phyloP scores from a whole-genome alignment of 164 flowering plant species.

The Sextonia rubra region DNA sequence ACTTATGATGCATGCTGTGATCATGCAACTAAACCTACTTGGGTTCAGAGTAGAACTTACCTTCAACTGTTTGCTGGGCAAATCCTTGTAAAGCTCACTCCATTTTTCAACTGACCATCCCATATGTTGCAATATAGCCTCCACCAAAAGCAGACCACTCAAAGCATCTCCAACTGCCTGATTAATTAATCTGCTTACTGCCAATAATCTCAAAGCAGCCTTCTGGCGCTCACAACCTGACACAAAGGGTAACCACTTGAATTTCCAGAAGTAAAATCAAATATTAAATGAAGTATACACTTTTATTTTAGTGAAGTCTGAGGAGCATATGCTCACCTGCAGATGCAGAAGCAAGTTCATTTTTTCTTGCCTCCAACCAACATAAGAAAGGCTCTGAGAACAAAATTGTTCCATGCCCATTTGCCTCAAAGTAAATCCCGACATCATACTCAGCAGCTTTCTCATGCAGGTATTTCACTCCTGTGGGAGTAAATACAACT shows the following conservation, averaged over 20 bases:
- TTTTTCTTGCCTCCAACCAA: slow-evolving; percentile 53
- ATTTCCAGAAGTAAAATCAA: not conserved
- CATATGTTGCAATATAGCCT: slow-evolving; percentile 64
- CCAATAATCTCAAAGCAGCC: slow-evolving; percentile 75
- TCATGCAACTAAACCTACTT: not conserved
- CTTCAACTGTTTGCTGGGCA: slow-evolving; percentile 96
- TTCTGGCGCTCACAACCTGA: slow-evolving; percentile 70
- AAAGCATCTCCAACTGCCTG: slow-evolving; percentile 97
- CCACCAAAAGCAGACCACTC: slow-evolving; percentile 86
- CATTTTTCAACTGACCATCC: slow-evolving; percentile 79
- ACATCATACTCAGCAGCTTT: slow-evolving; percentile 85
- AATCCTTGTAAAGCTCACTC: slow-evolving; percentile 81
- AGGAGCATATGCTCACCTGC: slow-evolving; percentile 31
- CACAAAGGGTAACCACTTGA: slow-evolving; percentile 14
- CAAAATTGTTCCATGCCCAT: slow-evolving; percentile 96
- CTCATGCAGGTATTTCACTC: slow-evolving; percentile 89
- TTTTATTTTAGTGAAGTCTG: not conserved
- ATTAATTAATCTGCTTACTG: slow-evolving; percentile 73
- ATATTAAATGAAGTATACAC: slow-evolving; percentile 4
- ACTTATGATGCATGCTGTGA: not conserved
- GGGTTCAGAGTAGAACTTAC: slow-evolving; percentile 26
- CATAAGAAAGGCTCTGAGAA: slow-evolving; percentile 58
- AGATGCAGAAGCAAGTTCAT: slow-evolving; percentile 42
- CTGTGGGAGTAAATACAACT: slow-evolving; percentile 79
- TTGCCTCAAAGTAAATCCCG: slow-evolving; percentile 97